Evolutionary conservation across 108 stramenopile genomes (phyloP), one percentile per base, ranked within the genome.

Genomic region (Parietichytrium sp.): DNA sequence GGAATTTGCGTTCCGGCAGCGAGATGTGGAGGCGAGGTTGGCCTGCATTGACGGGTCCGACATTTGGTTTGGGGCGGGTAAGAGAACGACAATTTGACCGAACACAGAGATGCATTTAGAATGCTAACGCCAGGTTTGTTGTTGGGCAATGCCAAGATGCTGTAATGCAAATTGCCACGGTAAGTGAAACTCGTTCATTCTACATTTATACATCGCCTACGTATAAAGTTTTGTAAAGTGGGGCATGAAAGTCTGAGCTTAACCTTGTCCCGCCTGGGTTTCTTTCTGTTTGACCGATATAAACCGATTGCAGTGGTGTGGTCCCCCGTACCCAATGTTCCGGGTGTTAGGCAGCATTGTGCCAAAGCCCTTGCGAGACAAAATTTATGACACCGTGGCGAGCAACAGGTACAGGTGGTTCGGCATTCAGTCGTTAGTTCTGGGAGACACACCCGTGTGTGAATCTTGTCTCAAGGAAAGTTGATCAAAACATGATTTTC

Each of bases 281-380:
- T n/a, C n/a, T n/a, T n/a, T n/a, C n/a, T n/a, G n/a, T n/a, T n/a
- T n/a, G n/a, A n/a, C n/a, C n/a, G n/a, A n/a, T n/a, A n/a, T n/a
- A n/a, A n/a, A n/a, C n/a, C n/a, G n/a, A n/a, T n/a, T 72, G 61
- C 61, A 72, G 20, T 72, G 61, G 61, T 72, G 61, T 42, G 36
- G 45, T 1, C 4, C 42, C 16, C 61, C 61, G 23, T 72, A 45
- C 20, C 61, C 61, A 7, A n/a, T 72, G 7, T 33, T 42, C 42
- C 36, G 45, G 42, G n/a, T n/a, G n/a, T 42, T 72, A n/a, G 61
- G 61, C 1, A 33, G 36, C 20, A 10, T 72, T 42, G 61, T 72
- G 6, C 61, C 61, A 6, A 45, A n/a, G 33, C 61, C 61, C 33
- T 45, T 72, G 15, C 61, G 61, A 7, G 61, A 72, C 42, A 42